Evolutionary conservation across 768 basidiomycete genomes (phyloP).

Genomic region (Lactarius quietus): DNA sequence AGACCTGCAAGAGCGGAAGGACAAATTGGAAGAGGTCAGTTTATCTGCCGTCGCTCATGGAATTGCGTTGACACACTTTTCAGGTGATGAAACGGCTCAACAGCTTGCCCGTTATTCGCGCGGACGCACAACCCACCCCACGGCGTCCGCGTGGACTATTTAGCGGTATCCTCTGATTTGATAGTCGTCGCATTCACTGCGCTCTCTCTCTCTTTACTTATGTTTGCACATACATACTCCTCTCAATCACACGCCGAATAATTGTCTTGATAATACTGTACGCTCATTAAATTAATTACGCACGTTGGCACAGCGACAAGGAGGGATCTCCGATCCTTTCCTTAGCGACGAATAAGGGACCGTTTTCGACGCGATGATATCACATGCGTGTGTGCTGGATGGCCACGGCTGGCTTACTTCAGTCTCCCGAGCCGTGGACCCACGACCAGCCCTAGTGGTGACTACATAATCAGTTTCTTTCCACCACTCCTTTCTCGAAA

Average conservation of each 20-base stretch:
- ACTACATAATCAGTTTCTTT: not conserved
- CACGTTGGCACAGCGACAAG: not conserved
- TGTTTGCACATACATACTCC: not conserved
- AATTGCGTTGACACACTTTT: not conserved
- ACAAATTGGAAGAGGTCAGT: constrained; percentile 89
- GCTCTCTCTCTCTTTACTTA: not conserved
- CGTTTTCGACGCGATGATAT: not conserved
- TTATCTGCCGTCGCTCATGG: not conserved
- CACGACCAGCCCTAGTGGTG: not conserved
- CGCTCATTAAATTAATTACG: constrained; percentile 13
- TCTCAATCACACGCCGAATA: constrained; percentile 9
- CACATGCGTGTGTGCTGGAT: not conserved
- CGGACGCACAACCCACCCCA: constrained; percentile 71
- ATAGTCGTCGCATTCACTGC: constrained; percentile 19
- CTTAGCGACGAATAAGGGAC: not conserved
- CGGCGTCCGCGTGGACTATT: constrained; percentile 78
- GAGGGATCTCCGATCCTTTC: not conserved
- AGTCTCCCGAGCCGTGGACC: not conserved
- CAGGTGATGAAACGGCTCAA: constrained; percentile 96
- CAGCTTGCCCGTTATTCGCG: constrained; percentile 81
- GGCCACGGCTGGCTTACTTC: not conserved
- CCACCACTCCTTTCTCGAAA: not conserved
- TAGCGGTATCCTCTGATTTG: constrained; percentile 65
- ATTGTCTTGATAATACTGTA: constrained; percentile 4
- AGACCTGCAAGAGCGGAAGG: constrained; percentile 93